phyloP scores from a whole-genome alignment of 495 filamentous ascomycete genomes.

The Aspergillus haitiensis region DNA sequence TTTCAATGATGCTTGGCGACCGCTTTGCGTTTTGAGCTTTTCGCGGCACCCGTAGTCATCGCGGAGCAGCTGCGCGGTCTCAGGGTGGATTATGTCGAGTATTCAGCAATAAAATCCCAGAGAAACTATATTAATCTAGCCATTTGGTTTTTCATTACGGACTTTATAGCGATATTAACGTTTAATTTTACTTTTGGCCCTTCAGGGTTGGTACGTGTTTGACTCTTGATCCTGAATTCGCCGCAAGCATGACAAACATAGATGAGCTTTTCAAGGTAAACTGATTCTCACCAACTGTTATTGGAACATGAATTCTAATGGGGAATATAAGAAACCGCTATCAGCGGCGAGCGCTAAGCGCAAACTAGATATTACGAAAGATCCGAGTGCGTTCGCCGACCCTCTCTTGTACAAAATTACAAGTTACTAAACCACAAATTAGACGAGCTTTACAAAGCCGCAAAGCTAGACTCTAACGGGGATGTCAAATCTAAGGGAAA shows the following conservation, averaged over 20 bases:
- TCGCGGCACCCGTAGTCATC: constrained; percentile 37
- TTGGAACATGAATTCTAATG: constrained; percentile 20
- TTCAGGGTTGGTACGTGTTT: constrained; percentile 12
- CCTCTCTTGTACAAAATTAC: not conserved
- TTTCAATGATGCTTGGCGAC: constrained; percentile 43
- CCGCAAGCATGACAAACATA: constrained; percentile 66
- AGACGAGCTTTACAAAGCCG: constrained; percentile 86
- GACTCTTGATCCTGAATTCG: constrained; percentile 4
- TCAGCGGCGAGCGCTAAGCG: constrained; percentile 60
- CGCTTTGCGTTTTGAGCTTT: constrained; percentile 38
- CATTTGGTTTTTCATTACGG: too few species aligned
- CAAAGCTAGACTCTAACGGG: constrained; percentile 63
- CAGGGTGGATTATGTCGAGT: constrained; percentile 13
- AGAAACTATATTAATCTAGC: not conserved
- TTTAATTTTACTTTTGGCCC: not conserved
- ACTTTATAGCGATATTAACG: not conserved
- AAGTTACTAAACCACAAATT: constrained; percentile 27
- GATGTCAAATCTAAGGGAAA: constrained; percentile 63
- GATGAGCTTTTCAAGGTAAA: constrained; percentile 83
- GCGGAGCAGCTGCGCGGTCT: constrained; percentile 32
- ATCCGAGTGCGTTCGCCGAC: constrained; percentile 61
- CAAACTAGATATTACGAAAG: constrained; percentile 68
- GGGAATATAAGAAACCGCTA: constrained; percentile 41
- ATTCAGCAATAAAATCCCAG: not conserved
- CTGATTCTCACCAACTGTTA: not conserved